These are phyloP conservation scores for Arthrobotrys sinensis DNA, from an alignment of 2,329 filamentous ascomycete species.

Conservation along the genomic window DNA sequence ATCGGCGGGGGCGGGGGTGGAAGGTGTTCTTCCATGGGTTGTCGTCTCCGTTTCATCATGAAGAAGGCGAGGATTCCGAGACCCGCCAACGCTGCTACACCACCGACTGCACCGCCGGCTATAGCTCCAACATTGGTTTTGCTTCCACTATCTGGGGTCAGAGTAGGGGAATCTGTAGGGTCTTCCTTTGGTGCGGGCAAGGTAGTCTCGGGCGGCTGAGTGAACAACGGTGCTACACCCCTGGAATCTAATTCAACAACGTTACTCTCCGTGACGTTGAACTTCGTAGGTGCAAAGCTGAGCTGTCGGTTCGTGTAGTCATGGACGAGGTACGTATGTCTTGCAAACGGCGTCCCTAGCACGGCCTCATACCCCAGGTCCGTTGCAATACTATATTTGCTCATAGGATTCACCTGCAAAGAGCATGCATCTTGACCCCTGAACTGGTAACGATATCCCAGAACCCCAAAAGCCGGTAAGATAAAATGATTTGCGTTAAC, in stretches of 20 bases:
- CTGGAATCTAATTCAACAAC: conserved; percentile 41
- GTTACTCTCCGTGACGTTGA: conserved; percentile 40
- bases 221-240: conserved; percentile 35
- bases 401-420: conserved; percentile 38
- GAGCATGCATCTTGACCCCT: conserved; percentile 37
- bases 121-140: conserved; percentile 69
- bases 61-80: conserved; percentile 68
- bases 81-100: conserved; percentile 68
- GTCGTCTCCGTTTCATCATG: conserved; percentile 67
- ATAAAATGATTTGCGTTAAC: conserved; percentile 46
- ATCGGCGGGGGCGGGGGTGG: conserved; percentile 26
- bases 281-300: conserved; percentile 46
- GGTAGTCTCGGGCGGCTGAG: neutral
- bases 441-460: conserved; percentile 46
- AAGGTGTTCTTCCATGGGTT: neutral
- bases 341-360: conserved; percentile 43
- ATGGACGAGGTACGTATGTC: conserved; percentile 54
- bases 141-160: neutral
- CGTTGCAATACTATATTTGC: conserved; percentile 42
- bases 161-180: conserved; percentile 11
- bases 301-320: conserved; percentile 51
- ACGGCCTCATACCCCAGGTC: conserved; percentile 50
- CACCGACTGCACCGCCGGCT: conserved; percentile 70
- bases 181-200: neutral
- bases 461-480: conserved; percentile 27